Conservation (phyloP, 2,329 filamentous ascomycete species). For the Onygenales sp. region DNA sequence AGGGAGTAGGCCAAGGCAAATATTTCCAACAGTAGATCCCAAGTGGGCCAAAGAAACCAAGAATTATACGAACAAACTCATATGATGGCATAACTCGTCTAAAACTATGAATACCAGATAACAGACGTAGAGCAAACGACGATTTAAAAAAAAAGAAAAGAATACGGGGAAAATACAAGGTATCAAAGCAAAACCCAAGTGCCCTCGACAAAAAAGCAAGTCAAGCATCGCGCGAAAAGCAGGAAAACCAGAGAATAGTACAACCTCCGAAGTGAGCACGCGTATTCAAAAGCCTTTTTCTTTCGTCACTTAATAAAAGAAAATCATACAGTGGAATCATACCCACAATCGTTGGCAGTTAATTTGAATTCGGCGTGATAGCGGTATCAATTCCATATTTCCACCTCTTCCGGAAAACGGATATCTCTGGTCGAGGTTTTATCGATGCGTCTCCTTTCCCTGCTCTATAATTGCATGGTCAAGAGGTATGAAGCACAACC, state of each 20-base stretch:
- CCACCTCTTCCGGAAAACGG: no score
- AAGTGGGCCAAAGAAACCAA: no score
- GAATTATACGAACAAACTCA: no score
- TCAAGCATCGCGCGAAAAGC: not conserved
- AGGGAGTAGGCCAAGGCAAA: no score
- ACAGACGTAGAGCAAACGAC: no score
- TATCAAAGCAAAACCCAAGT: no score
- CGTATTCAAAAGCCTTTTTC: not conserved
- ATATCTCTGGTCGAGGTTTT: no score
- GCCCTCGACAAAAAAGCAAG: not conserved
- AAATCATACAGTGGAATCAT: conserved; percentile 1
- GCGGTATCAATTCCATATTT: not conserved
- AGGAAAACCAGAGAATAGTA: not conserved
- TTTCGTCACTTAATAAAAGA: not conserved
- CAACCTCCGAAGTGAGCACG: not conserved
- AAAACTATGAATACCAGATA: no score
- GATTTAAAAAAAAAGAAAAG: no score
- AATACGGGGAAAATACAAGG: no score
- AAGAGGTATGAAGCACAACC: not conserved
- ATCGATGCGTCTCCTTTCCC: not conserved
- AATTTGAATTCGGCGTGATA: not conserved
- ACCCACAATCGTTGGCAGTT: not conserved
- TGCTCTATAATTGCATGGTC: not conserved
- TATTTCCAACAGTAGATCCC: no score
- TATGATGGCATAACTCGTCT: no score